phyloP scores from a whole-genome alignment of 2,329 filamentous ascomycete species.

The Claviceps paspali region DNA sequence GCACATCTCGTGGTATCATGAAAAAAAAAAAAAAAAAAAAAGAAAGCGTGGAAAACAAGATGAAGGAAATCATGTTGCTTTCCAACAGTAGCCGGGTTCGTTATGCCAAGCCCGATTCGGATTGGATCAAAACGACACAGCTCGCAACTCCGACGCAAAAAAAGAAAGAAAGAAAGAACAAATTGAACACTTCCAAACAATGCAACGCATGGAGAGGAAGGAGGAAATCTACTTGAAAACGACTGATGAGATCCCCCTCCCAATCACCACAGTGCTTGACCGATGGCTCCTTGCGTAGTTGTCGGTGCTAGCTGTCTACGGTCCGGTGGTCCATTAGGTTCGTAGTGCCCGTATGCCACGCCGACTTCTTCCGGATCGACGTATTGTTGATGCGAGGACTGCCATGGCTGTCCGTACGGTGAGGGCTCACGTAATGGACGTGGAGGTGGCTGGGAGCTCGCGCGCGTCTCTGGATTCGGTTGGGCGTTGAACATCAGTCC shows the following conservation, averaged over 20 bases:
- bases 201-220: no score
- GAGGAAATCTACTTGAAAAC: no score
- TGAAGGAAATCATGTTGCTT: no score
- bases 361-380: conserved; percentile 1
- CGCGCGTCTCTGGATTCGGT: conserved; percentile 12
- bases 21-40: not conserved
- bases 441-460: conserved; percentile 3
- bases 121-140: no score
- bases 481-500: conserved; percentile 27
- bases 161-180: no score
- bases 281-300: conserved; percentile 4
- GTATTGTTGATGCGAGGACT: not conserved
- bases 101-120: no score
- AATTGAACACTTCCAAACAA: no score
- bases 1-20: conserved; percentile 2
- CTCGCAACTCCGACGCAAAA: no score
- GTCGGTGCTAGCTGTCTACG: not conserved
- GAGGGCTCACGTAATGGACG: conserved; percentile 4
- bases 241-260: not conserved
- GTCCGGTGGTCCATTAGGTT: not conserved
- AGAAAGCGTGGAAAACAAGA: not conserved
- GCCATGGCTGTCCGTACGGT: conserved; percentile 1
- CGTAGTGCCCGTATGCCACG: conserved; percentile 3
- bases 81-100: no score
- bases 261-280: conserved; percentile 8